Evolutionary conservation across 2,329 filamentous ascomycete genomes (phyloP), one percentile per base, ranked within the genome.

Genomic region (Colletotrichum musae): DNA sequence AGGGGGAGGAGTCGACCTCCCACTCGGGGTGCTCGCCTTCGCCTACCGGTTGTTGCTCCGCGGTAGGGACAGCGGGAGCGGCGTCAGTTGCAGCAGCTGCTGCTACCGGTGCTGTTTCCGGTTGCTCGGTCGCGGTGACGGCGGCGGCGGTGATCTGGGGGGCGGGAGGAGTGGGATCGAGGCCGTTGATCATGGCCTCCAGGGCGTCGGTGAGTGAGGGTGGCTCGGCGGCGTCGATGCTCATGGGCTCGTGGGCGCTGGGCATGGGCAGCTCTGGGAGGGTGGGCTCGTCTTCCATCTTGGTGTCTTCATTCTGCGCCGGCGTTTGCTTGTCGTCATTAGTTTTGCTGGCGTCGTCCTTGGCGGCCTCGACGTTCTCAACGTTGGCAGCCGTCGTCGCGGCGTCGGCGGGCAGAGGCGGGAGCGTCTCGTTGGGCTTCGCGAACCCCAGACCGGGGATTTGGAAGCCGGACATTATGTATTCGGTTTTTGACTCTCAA

Each of bases 1-100:
- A 92, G 0, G 92, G 92, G 0, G 92, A 93, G 1, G 92, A 94
- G 75, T 95, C 93, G 7, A 87, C 83, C 77, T 97, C 94, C 93
- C 94, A 98, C 79, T 98, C 95, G 3, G 92, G 91, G 52, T 92
- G 85, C 12, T 81, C 83, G 63, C 74, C 74, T 57, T 79, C 72
- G 13, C 79, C 79, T 43, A 78, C n/a, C 13, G 68, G 43, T 52
- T 65, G 41, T 18, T 54, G 56, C 45, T 64, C 57, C 3, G 67
- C 54, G 13, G 60, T 64, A 16, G 64, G 50, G 6, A 69, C 26
- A 5, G 56, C 47, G 12, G 52, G 24, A 5, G 57, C 16, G n/a
- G 51, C 1, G 16, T 28, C 9, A n/a, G 9, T 32, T 32, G 5
- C 28, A 9, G 6, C 6, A 2, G 28, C 28, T 9, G 7, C 28